A percentile compares a stretch with the other conserved stretches of the same genome.
These are phyloP conservation scores for Tolypocladium guangdongense DNA, from an alignment of 2,329 filamentous ascomycete species.

Conservation along the genomic window DNA sequence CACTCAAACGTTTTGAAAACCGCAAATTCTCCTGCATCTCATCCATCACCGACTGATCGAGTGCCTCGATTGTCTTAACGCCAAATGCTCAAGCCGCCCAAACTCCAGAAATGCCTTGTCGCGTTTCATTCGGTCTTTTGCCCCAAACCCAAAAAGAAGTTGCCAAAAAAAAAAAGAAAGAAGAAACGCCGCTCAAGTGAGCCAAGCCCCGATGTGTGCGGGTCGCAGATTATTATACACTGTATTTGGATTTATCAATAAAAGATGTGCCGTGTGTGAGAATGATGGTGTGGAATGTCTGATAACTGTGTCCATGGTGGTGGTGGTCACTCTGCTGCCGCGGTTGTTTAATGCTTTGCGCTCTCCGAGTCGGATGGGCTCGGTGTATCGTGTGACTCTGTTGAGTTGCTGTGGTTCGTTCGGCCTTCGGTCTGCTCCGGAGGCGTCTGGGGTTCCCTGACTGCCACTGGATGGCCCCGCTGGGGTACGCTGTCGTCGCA, in stretches of 20 bases:
- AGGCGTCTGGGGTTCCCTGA: not conserved
- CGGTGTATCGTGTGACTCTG: not conserved
- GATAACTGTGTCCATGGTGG: not conserved
- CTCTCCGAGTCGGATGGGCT: not conserved
- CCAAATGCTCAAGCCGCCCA: not conserved
- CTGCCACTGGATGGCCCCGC: no score
- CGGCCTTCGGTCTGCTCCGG: not conserved
- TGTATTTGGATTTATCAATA: not conserved
- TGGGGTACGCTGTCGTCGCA: not conserved
- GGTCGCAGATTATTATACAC: not conserved
- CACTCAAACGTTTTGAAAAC: not conserved
- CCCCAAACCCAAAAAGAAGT: not conserved
- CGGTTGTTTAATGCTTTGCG: not conserved
- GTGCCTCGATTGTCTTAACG: not conserved
- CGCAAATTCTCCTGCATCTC: not conserved
- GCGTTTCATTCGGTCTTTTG: not conserved
- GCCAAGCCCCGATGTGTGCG: not conserved
- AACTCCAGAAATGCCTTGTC: not conserved
- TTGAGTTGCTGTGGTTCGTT: not conserved
- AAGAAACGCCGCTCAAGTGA: not conserved
- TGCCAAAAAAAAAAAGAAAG: not conserved
- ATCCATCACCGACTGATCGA: not conserved
- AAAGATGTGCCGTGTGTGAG: not conserved
- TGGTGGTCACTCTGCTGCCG: not conserved
- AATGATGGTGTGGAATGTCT: not conserved